Evolutionary conservation across 371 early-diverging fungal genomes (phyloP).

Genomic region (Rhizopus arrhizus): DNA sequence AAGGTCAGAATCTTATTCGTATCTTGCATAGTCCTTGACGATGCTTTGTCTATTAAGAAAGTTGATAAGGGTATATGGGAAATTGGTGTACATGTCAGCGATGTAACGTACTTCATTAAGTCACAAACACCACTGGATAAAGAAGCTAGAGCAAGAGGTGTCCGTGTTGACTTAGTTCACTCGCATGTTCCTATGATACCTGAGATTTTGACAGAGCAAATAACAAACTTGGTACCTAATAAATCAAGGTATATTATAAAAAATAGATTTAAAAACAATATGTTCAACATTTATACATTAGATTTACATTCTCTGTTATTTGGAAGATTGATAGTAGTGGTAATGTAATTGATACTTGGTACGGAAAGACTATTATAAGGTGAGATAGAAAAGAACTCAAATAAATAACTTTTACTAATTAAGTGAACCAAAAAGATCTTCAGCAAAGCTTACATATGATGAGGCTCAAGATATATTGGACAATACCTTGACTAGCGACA

Average conservation of each 20-base stretch:
- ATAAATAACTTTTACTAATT: neutral
- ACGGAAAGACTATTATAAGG: slow-evolving; percentile 80
- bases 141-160: slow-evolving; percentile 88
- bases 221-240: slow-evolving; percentile 35
- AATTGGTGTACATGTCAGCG: slow-evolving; percentile 97
- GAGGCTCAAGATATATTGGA: slow-evolving; percentile 75
- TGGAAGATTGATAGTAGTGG: slow-evolving; percentile 79
- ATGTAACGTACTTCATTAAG: slow-evolving; percentile 93
- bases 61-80: slow-evolving; percentile 70
- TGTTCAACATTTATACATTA: slow-evolving; percentile 8
- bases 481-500: neutral
- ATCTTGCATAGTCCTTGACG: slow-evolving; percentile 70
- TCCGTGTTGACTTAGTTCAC: slow-evolving; percentile 91
- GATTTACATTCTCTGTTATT: slow-evolving; percentile 84
- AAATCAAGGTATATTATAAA: slow-evolving; percentile 29
- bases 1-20: neutral
- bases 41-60: slow-evolving; percentile 81
- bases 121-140: slow-evolving; percentile 81
- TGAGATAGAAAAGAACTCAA: slow-evolving; percentile 11
- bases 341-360: slow-evolving; percentile 61
- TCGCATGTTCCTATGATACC: slow-evolving; percentile 97
- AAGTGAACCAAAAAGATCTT: slow-evolving; percentile 39
- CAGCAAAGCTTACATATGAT: slow-evolving; percentile 78
- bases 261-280: neutral
- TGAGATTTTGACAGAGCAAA: slow-evolving; percentile 77